Percentiles rank a stretch among this genome's conserved stretches.
Conservation (phyloP, 306 rosid species). For the Trifolium pratense region DNA sequence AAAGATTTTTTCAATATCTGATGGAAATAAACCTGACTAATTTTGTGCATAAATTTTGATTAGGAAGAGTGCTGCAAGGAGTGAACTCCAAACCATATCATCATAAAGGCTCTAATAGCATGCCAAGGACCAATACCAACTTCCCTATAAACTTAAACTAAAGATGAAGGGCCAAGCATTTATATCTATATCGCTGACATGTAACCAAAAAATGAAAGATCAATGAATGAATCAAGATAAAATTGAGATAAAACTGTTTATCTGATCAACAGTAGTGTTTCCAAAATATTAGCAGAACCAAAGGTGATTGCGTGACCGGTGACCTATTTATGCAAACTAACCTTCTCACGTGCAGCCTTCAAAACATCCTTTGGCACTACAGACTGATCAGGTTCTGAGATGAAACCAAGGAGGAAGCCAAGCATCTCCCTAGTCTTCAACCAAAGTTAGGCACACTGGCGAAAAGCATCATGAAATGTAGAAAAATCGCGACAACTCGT, state of each 20-base stretch:
- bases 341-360: constrained; percentile 71
- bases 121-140: not conserved
- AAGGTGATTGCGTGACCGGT: constrained; percentile 6
- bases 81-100: not conserved
- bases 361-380: constrained; percentile 73
- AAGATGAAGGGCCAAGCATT: too few relatives aligned
- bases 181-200: too few relatives aligned
- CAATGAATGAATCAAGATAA: constrained; percentile 2
- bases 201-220: too few relatives aligned
- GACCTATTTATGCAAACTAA: constrained; percentile 48
- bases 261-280: too few relatives aligned
- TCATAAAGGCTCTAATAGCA: not conserved
- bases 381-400: too few relatives aligned
- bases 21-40: not conserved
- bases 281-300: too few relatives aligned
- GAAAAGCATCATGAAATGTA: too few relatives aligned
- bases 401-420: too few relatives aligned
- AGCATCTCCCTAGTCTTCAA: too few relatives aligned
- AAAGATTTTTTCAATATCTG: not conserved
- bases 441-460: too few relatives aligned
- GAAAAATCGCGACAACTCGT: too few relatives aligned
- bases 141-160: too few relatives aligned
- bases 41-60: not conserved
- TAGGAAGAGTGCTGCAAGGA: not conserved
- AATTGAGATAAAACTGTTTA: not conserved